Evolutionary conservation across 139 green algal genomes (phyloP).

Genomic region (Nannochloris sp.): DNA sequence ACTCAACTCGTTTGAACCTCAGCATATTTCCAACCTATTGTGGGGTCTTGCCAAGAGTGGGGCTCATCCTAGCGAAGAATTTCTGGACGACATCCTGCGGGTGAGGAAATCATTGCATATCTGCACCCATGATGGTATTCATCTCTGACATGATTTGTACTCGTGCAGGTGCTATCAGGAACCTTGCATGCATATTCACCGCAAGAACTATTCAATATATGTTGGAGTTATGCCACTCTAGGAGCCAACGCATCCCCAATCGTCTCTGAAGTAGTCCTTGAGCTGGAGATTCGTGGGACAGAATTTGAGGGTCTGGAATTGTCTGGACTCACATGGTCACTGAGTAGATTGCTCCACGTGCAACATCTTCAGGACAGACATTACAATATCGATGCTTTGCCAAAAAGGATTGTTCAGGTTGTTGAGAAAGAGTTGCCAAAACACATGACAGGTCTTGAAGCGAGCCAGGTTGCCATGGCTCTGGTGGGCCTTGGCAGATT

Average conservation of each 20-base stretch:
- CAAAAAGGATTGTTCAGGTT: background rate
- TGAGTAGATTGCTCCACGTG: background rate
- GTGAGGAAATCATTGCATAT: background rate
- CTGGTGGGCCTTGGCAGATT: background rate
- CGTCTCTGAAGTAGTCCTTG: no score
- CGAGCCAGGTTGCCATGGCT: conserved; percentile 5
- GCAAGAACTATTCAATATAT: conserved; percentile 10
- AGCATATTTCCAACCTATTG: conserved; percentile 27
- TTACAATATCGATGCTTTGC: background rate
- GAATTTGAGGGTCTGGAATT: conserved; percentile 15
- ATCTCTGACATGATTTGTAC: conserved; percentile 1
- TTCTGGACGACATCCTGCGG: conserved; percentile 3
- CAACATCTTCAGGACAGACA: background rate
- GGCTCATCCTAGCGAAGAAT: conserved; percentile 1
- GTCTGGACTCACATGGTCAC: conserved; percentile 19
- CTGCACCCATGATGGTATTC: background rate
- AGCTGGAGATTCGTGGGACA: background rate
- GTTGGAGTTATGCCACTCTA: conserved; percentile 1
- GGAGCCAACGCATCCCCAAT: background rate
- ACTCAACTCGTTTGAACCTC: conserved; percentile 7
- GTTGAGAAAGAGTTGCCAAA: conserved; percentile 1
- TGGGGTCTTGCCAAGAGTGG: conserved; percentile 23
- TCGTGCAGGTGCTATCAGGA: background rate
- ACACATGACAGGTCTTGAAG: background rate
- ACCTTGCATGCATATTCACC: background rate